Evolutionary conservation across 2,329 filamentous ascomycete genomes (phyloP).

Genomic region (Rhexocercosporidium sp.): DNA sequence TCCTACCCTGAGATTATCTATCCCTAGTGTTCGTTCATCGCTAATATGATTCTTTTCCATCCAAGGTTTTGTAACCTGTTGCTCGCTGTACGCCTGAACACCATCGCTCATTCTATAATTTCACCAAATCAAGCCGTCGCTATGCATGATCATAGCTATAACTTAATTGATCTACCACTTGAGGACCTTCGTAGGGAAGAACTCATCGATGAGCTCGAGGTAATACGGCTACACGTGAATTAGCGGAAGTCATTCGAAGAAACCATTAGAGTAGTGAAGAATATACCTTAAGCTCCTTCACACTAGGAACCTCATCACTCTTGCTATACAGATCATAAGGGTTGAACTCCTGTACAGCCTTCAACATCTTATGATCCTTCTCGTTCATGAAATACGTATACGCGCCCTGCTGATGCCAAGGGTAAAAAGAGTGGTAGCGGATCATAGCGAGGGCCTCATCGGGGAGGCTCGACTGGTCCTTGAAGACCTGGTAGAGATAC

Average conservation of each 20-base stretch:
- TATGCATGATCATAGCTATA: not conserved
- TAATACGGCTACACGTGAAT: constrained; percentile 66
- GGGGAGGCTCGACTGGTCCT: constrained; percentile 80
- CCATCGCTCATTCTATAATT: not conserved
- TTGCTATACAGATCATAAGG: constrained; percentile 93
- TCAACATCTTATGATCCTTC: constrained; percentile 79
- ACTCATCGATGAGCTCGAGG: constrained; percentile 75
- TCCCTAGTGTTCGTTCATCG: no score
- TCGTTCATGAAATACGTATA: constrained; percentile 85
- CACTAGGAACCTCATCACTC: constrained; percentile 78
- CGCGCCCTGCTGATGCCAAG: constrained; percentile 84
- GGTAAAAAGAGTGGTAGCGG: constrained; percentile 89
- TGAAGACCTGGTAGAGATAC: constrained; percentile 85
- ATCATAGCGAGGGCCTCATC: constrained; percentile 90
- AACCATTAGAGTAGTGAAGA: not conserved
- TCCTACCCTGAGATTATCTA: no score
- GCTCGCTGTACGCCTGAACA: not conserved
- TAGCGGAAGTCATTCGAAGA: constrained; percentile 12
- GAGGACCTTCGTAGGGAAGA: constrained; percentile 70
- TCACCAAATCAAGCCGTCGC: not conserved
- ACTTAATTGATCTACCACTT: constrained; percentile 59
- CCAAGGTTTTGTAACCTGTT: not conserved
- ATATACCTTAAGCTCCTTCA: constrained; percentile 74
- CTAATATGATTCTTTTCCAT: no score
- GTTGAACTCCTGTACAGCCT: constrained; percentile 85